phyloP scores from a whole-genome alignment of 805 yeast species.

The Suhomyces faveliae region DNA sequence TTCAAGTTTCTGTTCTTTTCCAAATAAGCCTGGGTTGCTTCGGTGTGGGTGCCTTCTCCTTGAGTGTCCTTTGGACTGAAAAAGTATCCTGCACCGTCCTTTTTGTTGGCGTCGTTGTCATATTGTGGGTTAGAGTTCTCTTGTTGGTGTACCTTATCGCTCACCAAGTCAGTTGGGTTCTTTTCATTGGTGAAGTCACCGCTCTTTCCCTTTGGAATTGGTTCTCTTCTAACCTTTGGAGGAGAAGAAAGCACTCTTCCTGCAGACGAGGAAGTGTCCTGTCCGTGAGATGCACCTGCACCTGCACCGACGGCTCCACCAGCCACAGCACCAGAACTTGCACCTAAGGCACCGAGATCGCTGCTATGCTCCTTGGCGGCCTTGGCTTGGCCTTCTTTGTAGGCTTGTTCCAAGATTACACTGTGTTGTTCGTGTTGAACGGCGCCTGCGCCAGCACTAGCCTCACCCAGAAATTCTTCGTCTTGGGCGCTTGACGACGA shows the following conservation, averaged over 20 bases:
- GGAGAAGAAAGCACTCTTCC: conserved; percentile 33
- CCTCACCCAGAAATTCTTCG: not conserved
- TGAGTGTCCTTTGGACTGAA: conserved; percentile 39
- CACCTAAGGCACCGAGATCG: not conserved
- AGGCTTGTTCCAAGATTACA: conserved; percentile 16
- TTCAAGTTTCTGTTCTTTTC: conserved; percentile 18
- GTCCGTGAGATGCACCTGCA: not conserved
- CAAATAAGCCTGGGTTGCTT: conserved; percentile 24
- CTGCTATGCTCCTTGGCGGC: not conserved
- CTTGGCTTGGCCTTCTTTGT: conserved; percentile 18
- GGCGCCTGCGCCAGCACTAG: conserved; percentile 2
- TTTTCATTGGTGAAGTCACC: conserved; percentile 37
- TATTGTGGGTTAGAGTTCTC: conserved; percentile 27
- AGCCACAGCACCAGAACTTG: not conserved
- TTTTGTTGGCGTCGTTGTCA: conserved; percentile 27
- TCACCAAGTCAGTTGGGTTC: conserved; percentile 26
- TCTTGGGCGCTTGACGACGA: conserved; percentile 6
- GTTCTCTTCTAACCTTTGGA: conserved; percentile 27
- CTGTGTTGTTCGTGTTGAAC: not conserved
- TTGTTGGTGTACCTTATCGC: conserved; percentile 11
- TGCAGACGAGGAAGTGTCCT: conserved; percentile 2
- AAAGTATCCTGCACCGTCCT: conserved; percentile 30
- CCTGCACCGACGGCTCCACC: not conserved
- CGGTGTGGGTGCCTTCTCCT: conserved; percentile 26
- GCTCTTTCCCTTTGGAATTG: conserved; percentile 26